Evolutionary conservation across 1,139 yeast genomes (phyloP).

Genomic region (Kodamaea fungicola): DNA sequence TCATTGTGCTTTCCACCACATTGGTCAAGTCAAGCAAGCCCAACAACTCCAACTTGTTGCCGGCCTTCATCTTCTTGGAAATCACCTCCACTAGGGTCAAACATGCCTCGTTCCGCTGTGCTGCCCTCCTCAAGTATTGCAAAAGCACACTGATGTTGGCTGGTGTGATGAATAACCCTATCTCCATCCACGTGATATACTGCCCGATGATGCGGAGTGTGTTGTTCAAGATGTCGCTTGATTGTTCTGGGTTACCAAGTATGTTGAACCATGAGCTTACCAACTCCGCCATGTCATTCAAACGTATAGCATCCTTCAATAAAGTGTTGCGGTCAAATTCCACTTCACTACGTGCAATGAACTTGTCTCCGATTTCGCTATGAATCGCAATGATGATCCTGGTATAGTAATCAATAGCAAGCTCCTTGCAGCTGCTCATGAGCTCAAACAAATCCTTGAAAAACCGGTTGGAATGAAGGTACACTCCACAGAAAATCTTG

Average conservation of each 20-base stretch:
- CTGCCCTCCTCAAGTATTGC: conserved; percentile 50
- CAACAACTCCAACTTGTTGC: conserved; percentile 77
- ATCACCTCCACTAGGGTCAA: conserved; percentile 76
- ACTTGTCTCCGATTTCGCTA: conserved; percentile 89
- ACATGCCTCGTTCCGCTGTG: conserved; percentile 59
- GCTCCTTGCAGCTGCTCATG: conserved; percentile 31
- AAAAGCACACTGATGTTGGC: conserved; percentile 62
- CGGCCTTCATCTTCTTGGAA: conserved; percentile 87
- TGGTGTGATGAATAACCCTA: conserved; percentile 68
- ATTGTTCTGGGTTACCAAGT: conserved; percentile 29
- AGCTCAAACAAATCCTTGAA: conserved; percentile 57
- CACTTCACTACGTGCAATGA: conserved; percentile 65
- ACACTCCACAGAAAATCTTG: conserved; percentile 64
- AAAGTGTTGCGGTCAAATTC: conserved; percentile 62
- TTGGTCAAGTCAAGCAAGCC: conserved; percentile 60
- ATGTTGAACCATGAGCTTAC: conserved; percentile 68
- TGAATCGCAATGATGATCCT: conserved; percentile 76
- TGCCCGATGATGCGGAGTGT: conserved; percentile 73
- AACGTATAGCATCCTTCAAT: conserved; percentile 80
- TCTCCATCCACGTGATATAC: conserved; percentile 95
- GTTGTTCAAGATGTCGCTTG: conserved; percentile 52
- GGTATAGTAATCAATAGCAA: conserved; percentile 70
- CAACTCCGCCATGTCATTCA: conserved; percentile 66
- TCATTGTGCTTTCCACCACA: conserved; percentile 36
- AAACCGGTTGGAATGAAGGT: conserved; percentile 63